phyloP scores from a whole-genome alignment of 371 early-diverging fungal genomes.

The Mortierella sp. region DNA sequence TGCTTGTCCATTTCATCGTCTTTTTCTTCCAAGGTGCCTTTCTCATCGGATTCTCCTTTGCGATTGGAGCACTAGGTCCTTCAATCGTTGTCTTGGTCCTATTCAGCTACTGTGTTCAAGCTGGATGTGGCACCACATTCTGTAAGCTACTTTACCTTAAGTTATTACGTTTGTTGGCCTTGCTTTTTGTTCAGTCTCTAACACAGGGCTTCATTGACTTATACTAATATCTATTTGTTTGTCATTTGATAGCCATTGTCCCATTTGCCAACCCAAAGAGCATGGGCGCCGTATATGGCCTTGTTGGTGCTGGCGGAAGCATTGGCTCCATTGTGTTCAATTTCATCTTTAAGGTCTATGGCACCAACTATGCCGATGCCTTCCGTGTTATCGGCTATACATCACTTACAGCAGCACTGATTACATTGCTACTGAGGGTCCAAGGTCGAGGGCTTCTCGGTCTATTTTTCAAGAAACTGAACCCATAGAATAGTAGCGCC shows the following conservation, averaged over 20 bases:
- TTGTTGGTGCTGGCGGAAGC: slow-evolving; percentile 62
- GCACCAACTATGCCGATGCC: slow-evolving; percentile 19
- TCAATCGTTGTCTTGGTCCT: slow-evolving; percentile 53
- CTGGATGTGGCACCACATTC: slow-evolving; percentile 50
- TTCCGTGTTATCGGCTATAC: slow-evolving; percentile 40
- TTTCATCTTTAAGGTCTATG: slow-evolving; percentile 49
- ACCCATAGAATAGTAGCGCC: slow-evolving; percentile 20
- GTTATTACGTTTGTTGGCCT: not conserved
- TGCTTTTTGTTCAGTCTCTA: slow-evolving; percentile 6
- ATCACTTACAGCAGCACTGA: slow-evolving; percentile 25
- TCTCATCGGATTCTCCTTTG: slow-evolving; percentile 54
- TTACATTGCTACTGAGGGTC: slow-evolving; percentile 29
- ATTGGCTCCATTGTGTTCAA: slow-evolving; percentile 62
- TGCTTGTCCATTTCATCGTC: slow-evolving; percentile 55
- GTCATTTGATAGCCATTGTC: slow-evolving; percentile 49
- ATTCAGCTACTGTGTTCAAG: slow-evolving; percentile 60
- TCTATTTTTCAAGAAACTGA: slow-evolving; percentile 25
- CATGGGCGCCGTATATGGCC: slow-evolving; percentile 55
- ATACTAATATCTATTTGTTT: slow-evolving; percentile 1
- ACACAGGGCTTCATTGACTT: no score
- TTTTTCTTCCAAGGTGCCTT: slow-evolving; percentile 55
- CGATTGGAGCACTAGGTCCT: slow-evolving; percentile 21
- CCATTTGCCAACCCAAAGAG: slow-evolving; percentile 55
- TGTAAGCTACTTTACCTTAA: slow-evolving; percentile 21
- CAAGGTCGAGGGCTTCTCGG: slow-evolving; percentile 28